Conservation (phyloP, 805 yeast genomes). For the Saccharomycodes ludwigii region DNA sequence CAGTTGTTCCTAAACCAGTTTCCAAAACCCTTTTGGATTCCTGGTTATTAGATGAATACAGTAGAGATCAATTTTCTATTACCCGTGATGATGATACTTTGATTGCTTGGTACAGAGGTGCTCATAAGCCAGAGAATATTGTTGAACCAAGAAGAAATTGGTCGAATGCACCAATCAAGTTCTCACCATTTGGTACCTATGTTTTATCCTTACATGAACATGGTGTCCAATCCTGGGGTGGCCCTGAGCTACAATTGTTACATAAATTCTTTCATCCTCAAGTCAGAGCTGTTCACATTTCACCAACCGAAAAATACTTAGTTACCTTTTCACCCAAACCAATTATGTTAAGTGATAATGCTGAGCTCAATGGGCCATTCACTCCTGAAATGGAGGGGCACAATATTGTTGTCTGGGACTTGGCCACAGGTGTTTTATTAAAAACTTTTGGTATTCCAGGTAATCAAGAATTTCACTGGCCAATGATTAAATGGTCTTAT, state of each 20-base stretch:
- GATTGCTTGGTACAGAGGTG: slow-evolving; percentile 73
- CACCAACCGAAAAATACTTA: slow-evolving; percentile 83
- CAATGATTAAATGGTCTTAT: slow-evolving; percentile 88
- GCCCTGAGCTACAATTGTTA: slow-evolving; percentile 59
- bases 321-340: slow-evolving; percentile 86
- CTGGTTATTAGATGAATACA: slow-evolving; percentile 82
- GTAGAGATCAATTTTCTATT: slow-evolving; percentile 81
- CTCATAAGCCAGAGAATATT: slow-evolving; percentile 59
- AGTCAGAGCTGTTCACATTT: slow-evolving; percentile 79
- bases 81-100: slow-evolving; percentile 75
- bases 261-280: slow-evolving; percentile 78
- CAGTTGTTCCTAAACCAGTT: slow-evolving; percentile 58
- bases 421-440: slow-evolving; percentile 67
- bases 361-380: slow-evolving; percentile 64
- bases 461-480: slow-evolving; percentile 77
- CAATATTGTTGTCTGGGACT: slow-evolving; percentile 87
- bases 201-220: slow-evolving; percentile 81
- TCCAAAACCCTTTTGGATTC: slow-evolving; percentile 73
- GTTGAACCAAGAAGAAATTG: slow-evolving; percentile 72
- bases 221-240: slow-evolving; percentile 96
- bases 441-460: slow-evolving; percentile 82
- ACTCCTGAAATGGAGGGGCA: slow-evolving; percentile 84
- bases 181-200: slow-evolving; percentile 89
- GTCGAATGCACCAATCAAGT: slow-evolving; percentile 70
- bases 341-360: slow-evolving; percentile 49